Conservation (phyloP, 139 green algal species). For the Micractinium conductrix region DNA sequence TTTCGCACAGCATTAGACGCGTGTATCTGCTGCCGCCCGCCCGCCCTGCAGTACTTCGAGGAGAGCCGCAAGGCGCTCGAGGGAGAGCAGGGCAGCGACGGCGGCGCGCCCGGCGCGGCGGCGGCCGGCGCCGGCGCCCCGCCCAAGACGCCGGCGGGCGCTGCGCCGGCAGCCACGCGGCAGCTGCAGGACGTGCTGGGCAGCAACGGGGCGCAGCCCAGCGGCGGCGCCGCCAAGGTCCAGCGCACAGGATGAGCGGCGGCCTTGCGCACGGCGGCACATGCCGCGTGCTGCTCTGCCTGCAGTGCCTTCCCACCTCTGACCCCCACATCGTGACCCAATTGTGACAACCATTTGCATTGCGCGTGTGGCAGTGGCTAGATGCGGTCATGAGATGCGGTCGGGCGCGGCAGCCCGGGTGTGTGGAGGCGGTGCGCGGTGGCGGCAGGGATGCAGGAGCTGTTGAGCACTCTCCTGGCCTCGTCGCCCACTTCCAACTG, state of each 20-base stretch:
- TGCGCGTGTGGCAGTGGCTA: no score
- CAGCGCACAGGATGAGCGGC: conserved; percentile 9
- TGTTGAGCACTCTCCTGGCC: no score
- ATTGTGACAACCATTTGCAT: no score
- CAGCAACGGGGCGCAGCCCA: conserved; percentile 8
- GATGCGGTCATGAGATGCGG: no score
- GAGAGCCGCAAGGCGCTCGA: conserved; percentile 65
- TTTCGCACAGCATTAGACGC: background rate
- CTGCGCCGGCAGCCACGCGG: background rate
- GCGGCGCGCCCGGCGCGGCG: background rate
- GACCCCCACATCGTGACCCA: no score
- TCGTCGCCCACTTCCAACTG: no score
- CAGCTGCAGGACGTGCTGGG: conserved; percentile 30
- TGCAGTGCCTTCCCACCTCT: no score
- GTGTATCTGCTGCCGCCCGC: background rate
- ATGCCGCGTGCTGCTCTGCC: no score
- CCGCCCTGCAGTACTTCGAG: conserved; percentile 72
- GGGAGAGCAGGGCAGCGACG: background rate
- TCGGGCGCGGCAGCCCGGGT: no score
- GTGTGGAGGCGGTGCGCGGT: no score
- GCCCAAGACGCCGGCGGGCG: conserved; percentile 5
- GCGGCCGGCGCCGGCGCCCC: background rate
- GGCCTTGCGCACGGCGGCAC: no score
- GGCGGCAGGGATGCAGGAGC: no score
- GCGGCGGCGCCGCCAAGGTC: conserved; percentile 9